A percentile compares a stretch with the other conserved stretches of the same genome.
phyloP scores from a whole-genome alignment of 345 rosid species.

The Rhizophora apiculata region DNA sequence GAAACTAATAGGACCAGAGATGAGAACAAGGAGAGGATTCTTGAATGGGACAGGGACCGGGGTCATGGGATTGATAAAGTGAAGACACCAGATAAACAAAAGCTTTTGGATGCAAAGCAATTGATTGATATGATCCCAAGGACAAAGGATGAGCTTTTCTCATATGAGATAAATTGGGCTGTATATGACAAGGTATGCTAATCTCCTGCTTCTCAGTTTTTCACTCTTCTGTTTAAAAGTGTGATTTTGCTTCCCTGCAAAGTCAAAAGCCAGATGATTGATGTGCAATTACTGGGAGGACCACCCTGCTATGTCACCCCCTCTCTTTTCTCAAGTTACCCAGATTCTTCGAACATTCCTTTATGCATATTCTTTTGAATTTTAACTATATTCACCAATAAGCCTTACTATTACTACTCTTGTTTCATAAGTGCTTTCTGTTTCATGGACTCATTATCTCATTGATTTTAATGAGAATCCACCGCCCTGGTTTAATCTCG shows the following conservation, averaged over 20 bases:
- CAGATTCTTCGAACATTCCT: not conserved
- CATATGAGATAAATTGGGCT: conserved; percentile 87
- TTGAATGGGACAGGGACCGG: conserved; percentile 49
- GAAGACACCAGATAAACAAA: conserved; percentile 70
- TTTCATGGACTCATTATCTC: not conserved
- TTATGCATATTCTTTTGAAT: not conserved
- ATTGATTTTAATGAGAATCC: not conserved
- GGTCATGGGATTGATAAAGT: conserved; percentile 59
- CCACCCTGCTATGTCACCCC: not conserved
- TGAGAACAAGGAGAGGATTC: conserved; percentile 43
- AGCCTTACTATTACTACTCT: not conserved
- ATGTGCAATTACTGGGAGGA: not conserved
- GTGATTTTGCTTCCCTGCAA: not conserved
- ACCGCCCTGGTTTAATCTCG: not conserved
- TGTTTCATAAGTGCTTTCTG: not conserved
- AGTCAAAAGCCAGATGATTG: not conserved
- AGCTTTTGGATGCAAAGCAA: conserved; percentile 91
- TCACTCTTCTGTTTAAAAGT: not conserved
- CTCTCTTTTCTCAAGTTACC: too few relatives aligned
- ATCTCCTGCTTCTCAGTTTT: conserved; percentile 2
- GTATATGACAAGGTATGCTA: conserved; percentile 71
- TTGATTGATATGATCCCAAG: conserved; percentile 96
- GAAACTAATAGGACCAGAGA: conserved; percentile 48
- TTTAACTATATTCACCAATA: not conserved
- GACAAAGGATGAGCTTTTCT: conserved; percentile 92